These are phyloP conservation scores for Xylaria sp. DNA, from an alignment of 2,329 filamentous ascomycete species.

Conservation along the genomic window DNA sequence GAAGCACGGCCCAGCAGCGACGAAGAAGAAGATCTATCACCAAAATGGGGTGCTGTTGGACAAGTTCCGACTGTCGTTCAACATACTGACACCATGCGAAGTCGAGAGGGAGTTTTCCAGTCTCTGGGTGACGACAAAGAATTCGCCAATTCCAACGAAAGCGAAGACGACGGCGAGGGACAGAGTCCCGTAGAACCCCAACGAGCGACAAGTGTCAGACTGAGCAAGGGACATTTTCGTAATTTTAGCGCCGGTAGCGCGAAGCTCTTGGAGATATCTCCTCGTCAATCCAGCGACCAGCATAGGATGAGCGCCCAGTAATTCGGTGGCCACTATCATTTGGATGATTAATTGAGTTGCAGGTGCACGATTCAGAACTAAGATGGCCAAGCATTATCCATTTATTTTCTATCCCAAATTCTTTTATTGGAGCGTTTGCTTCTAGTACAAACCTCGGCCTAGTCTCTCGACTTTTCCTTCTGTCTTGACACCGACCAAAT, in stretches of 20 bases:
- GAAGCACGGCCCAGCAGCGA: slow-evolving; percentile 69
- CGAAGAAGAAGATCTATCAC: slow-evolving; percentile 64
- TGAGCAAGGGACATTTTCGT: slow-evolving; percentile 72
- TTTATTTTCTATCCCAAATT: slow-evolving; percentile 38
- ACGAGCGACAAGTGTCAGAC: slow-evolving; percentile 77
- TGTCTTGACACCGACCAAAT: slow-evolving; percentile 45
- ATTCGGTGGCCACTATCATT: slow-evolving; percentile 20
- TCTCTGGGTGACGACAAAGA: slow-evolving; percentile 52
- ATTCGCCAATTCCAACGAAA: slow-evolving; percentile 48
- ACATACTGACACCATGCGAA: slow-evolving; percentile 60
- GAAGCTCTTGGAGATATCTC: slow-evolving; percentile 75
- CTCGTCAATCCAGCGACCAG: slow-evolving; percentile 64
- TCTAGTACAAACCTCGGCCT: slow-evolving; percentile 25
- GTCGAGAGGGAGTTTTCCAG: slow-evolving; percentile 62
- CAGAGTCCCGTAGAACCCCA: slow-evolving; percentile 56
- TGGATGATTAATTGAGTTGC: slow-evolving; percentile 29
- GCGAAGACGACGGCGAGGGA: slow-evolving; percentile 43
- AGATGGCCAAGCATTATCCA: slow-evolving; percentile 48
- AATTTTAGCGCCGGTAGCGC: slow-evolving; percentile 84
- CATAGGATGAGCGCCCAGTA: slow-evolving; percentile 52
- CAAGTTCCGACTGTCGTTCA: slow-evolving; percentile 63
- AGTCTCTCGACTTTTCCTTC: slow-evolving; percentile 45
- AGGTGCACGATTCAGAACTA: slow-evolving; percentile 35
- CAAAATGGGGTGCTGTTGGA: slow-evolving; percentile 65
- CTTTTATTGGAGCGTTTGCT: slow-evolving; percentile 18